Conservation (phyloP, 768 basidiomycete species). For the Pisolithus albus region DNA sequence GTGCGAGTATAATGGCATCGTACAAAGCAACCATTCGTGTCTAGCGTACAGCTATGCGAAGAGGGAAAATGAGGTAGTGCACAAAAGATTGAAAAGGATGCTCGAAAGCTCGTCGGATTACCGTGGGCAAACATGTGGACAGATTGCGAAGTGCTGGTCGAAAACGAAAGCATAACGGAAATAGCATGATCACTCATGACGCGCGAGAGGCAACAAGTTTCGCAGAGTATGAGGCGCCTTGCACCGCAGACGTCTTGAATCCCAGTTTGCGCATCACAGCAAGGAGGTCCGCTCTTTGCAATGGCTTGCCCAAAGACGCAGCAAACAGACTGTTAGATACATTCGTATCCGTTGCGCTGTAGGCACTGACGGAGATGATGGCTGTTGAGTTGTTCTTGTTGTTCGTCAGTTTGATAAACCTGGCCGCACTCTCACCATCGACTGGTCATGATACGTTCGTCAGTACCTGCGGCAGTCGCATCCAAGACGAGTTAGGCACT, state of each 20-base stretch:
- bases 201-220: slow-evolving; percentile 43
- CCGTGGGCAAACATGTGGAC: too few relatives aligned
- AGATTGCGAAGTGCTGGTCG: background rate
- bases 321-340: slow-evolving; percentile 67
- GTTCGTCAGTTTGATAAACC: slow-evolving; percentile 95
- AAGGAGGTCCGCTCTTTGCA: slow-evolving; percentile 83
- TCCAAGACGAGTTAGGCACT: slow-evolving; percentile 28
- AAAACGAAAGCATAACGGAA: slow-evolving; percentile 18
- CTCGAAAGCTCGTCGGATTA: too few relatives aligned
- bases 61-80: slow-evolving; percentile 1
- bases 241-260: slow-evolving; percentile 79
- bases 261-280: slow-evolving; percentile 79
- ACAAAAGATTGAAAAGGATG: too few relatives aligned
- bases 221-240: slow-evolving; percentile 43
- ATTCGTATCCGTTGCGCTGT: slow-evolving; percentile 62
- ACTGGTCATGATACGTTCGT: slow-evolving; percentile 37
- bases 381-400: slow-evolving; percentile 92
- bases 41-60: slow-evolving; percentile 9
- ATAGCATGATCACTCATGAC: slow-evolving; percentile 19
- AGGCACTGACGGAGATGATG: slow-evolving; percentile 87
- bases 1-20: background rate
- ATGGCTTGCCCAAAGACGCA: slow-evolving; percentile 80
- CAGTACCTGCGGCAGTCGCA: slow-evolving; percentile 2
- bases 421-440: slow-evolving; percentile 92
- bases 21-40: slow-evolving; percentile 10